A percentile compares a stretch with the other conserved stretches of the same genome.
These are phyloP conservation scores for Sarocladium brachiariae DNA, from an alignment of 2,329 filamentous ascomycete genomes.

Conservation along the genomic window DNA sequence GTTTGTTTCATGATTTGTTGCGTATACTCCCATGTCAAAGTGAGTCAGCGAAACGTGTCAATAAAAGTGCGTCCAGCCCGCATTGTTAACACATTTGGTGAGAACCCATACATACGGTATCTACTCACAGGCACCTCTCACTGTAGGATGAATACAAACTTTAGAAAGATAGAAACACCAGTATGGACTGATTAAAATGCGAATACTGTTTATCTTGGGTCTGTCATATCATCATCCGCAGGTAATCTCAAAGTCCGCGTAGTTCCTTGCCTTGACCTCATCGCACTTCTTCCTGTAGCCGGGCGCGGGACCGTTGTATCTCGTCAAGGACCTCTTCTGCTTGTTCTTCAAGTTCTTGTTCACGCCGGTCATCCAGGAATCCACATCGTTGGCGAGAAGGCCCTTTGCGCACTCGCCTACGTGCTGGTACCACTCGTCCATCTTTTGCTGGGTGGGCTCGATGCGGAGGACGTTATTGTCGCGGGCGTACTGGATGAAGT, in stretches of 20 bases:
- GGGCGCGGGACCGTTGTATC: slow-evolving; percentile 38
- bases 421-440: slow-evolving; percentile 38
- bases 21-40: too few relatives aligned
- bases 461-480: slow-evolving; percentile 27
- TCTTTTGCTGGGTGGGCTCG: slow-evolving; percentile 32
- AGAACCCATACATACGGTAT: too few relatives aligned
- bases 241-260: background rate
- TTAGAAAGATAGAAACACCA: too few relatives aligned
- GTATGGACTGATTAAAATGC: too few relatives aligned
- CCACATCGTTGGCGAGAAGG: slow-evolving; percentile 25
- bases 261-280: slow-evolving; percentile 21
- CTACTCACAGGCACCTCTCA: too few relatives aligned
- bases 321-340: slow-evolving; percentile 35
- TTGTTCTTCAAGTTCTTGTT: slow-evolving; percentile 43
- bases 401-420: slow-evolving; percentile 39
- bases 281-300: slow-evolving; percentile 33
- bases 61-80: too few relatives aligned
- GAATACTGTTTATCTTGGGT: too few relatives aligned
- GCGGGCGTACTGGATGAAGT: slow-evolving; percentile 25
- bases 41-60: too few relatives aligned
- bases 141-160: too few relatives aligned
- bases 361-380: slow-evolving; percentile 50
- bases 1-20: too few relatives aligned
- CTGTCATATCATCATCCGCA: too few relatives aligned
- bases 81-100: too few relatives aligned